These are phyloP conservation scores for Cutaneotrichosporon arboriforme DNA, from an alignment of 1,284 basidiomycete species.

Conservation along the genomic window DNA sequence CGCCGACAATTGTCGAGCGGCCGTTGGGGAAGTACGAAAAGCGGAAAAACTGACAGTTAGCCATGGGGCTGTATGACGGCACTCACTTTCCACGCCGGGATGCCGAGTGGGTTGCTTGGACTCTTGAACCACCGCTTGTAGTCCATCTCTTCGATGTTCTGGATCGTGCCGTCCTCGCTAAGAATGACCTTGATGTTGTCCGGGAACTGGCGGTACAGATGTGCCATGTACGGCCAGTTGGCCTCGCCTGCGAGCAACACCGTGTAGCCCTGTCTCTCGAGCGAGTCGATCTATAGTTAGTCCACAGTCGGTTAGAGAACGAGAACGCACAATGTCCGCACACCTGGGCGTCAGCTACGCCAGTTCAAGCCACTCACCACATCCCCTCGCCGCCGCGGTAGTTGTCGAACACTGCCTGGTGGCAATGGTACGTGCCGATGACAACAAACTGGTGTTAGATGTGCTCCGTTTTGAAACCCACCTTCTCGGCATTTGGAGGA, in stretches of 20 bases:
- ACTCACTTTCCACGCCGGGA: constrained; percentile 32
- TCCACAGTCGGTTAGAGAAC: not conserved
- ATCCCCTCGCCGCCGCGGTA: constrained; percentile 18
- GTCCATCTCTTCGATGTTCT: not conserved
- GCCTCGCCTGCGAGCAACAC: constrained; percentile 19
- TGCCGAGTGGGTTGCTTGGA: constrained; percentile 11
- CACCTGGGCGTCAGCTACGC: constrained; percentile 4
- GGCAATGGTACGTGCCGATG: constrained; percentile 10
- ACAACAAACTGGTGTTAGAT: constrained; percentile 6
- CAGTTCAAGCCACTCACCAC: constrained; percentile 2
- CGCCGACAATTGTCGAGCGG: constrained; percentile 14
- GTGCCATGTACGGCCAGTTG: constrained; percentile 23
- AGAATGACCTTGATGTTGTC: constrained; percentile 22
- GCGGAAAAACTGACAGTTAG: constrained; percentile 19
- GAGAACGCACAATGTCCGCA: constrained; percentile 1
- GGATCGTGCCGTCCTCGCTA: constrained; percentile 10
- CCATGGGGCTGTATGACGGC: not conserved
- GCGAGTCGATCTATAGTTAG: constrained; percentile 4
- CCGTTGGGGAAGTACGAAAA: constrained; percentile 21
- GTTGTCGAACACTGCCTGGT: constrained; percentile 7
- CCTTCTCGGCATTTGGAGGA: constrained; percentile 12
- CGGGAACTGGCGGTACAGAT: constrained; percentile 24
- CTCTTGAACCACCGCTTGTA: constrained; percentile 12
- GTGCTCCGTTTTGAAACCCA: not conserved
- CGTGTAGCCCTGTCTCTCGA: constrained; percentile 25